Conservation (phyloP, 1,139 yeast genomes). For the Geotrichum candidum region DNA sequence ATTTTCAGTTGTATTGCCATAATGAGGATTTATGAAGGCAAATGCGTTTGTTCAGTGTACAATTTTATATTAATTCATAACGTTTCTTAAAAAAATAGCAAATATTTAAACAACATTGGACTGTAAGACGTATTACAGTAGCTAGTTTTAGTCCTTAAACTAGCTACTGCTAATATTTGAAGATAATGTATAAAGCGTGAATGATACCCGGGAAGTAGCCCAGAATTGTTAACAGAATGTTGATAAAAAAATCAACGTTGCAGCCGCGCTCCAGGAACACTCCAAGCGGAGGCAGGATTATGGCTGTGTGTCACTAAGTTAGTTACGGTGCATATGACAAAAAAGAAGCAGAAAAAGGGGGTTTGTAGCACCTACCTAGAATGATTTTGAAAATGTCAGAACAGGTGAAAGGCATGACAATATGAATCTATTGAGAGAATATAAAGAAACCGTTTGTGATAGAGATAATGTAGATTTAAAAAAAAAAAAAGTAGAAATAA, state of each 20-base stretch:
- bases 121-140: neutral
- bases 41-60: too few species aligned
- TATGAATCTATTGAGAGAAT: neutral
- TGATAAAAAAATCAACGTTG: constrained; percentile 49
- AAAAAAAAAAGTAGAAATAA: neutral
- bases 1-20: too few species aligned
- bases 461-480: neutral
- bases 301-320: constrained; percentile 36
- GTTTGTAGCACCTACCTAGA: constrained; percentile 32
- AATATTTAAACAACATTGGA: too few species aligned
- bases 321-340: neutral
- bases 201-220: constrained; percentile 58
- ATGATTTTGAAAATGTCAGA: constrained; percentile 52
- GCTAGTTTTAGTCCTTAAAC: neutral
- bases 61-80: too few species aligned
- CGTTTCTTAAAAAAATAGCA: too few species aligned
- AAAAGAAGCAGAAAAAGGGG: constrained; percentile 32
- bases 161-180: constrained; percentile 18
- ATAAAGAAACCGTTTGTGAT: neutral
- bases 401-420: constrained; percentile 32
- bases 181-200: constrained; percentile 58
- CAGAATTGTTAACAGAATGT: constrained; percentile 53
- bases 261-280: constrained; percentile 69
- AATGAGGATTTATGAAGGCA: too few species aligned
- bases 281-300: constrained; percentile 68